Conservation (phyloP, 2,329 filamentous ascomycete species). For the Phialophora macrospora region DNA sequence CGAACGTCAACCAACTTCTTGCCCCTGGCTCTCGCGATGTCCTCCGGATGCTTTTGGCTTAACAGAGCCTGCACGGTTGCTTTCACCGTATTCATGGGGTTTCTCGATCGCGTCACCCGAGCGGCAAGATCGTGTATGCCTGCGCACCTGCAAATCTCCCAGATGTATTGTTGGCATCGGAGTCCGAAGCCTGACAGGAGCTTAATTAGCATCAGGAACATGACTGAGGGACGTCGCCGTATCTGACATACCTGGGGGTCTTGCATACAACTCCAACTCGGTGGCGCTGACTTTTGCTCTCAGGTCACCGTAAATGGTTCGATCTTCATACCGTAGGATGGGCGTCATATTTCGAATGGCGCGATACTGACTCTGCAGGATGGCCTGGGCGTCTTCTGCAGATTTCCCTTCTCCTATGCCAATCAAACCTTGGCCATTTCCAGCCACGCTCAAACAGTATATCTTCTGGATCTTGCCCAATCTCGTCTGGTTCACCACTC, state of each 20-base stretch:
- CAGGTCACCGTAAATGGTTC: constrained; percentile 88
- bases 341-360: constrained; percentile 93
- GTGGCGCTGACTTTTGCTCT: constrained; percentile 86
- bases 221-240: background rate
- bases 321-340: constrained; percentile 85
- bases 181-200: constrained; percentile 80
- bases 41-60: constrained; percentile 83
- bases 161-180: constrained; percentile 87
- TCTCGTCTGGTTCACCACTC: constrained; percentile 90
- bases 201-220: constrained; percentile 18
- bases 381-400: constrained; percentile 70
- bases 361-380: constrained; percentile 73
- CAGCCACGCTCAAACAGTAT: constrained; percentile 80
- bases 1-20: constrained; percentile 95
- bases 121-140: constrained; percentile 88
- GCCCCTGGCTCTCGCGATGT: constrained; percentile 84
- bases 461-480: constrained; percentile 85
- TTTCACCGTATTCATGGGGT: constrained; percentile 98
- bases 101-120: constrained; percentile 80
- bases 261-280: constrained; percentile 76
- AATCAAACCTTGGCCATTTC: constrained; percentile 82
- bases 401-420: constrained; percentile 92
- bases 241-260: constrained; percentile 77
- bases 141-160: constrained; percentile 86
- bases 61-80: constrained; percentile 81